Percentiles rank a stretch among this genome's conserved stretches.
phyloP scores from a whole-genome alignment of 2,329 filamentous ascomycete species.

The Aspergillus thermomutatus region DNA sequence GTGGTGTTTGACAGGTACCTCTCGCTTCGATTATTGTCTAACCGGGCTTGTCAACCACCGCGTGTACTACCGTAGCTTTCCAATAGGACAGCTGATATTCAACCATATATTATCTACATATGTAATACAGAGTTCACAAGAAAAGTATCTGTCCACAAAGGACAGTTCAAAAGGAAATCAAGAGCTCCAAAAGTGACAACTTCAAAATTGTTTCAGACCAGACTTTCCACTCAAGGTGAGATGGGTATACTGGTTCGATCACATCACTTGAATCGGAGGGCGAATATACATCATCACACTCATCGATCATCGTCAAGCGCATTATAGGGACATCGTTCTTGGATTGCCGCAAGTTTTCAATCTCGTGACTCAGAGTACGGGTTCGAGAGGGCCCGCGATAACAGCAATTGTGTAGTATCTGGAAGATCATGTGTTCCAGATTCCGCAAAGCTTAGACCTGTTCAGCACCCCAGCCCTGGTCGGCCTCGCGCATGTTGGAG shows the following conservation, averaged over 20 bases:
- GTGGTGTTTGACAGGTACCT: background rate
- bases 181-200: background rate
- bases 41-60: background rate
- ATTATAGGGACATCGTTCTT: conserved; percentile 3
- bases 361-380: background rate
- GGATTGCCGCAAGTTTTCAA: background rate
- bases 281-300: conserved; percentile 18
- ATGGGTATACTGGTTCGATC: background rate
- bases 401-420: background rate
- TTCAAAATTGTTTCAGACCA: background rate
- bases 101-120: background rate
- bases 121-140: background rate
- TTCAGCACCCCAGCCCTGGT: conserved; percentile 73
- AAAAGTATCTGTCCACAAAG: background rate
- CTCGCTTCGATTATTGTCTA: background rate
- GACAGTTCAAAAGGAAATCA: background rate
- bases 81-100: background rate
- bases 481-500: conserved; percentile 75
- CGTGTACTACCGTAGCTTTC: background rate
- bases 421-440: background rate
- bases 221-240: background rate
- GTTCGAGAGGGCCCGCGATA: background rate
- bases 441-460: conserved; percentile 55
- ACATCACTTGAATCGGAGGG: conserved; percentile 13
- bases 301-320: conserved; percentile 20